These are phyloP conservation scores for Phyllosticta paracitricarpa DNA, from an alignment of 2,329 filamentous ascomycete species.

Conservation along the genomic window DNA sequence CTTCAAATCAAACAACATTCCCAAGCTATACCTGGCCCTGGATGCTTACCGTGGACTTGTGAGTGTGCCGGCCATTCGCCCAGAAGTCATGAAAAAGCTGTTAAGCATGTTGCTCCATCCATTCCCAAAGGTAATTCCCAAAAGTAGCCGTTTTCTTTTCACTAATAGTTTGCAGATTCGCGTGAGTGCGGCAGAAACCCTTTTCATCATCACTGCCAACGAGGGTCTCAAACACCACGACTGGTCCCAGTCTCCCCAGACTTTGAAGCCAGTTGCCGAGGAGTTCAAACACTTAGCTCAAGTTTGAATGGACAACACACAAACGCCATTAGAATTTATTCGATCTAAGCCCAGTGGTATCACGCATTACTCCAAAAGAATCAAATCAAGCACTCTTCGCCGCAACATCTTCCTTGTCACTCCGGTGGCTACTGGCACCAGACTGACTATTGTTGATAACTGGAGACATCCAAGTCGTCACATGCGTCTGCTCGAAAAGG, in stretches of 20 bases:
- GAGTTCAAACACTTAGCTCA: background rate
- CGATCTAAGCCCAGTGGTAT: background rate
- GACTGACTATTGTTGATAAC: slow-evolving; percentile 1
- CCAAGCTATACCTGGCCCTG: slow-evolving; percentile 70
- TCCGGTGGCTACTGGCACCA: slow-evolving; percentile 15
- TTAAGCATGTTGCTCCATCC: slow-evolving; percentile 66
- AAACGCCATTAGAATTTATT: background rate
- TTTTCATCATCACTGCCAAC: slow-evolving; percentile 29
- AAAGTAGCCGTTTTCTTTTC: background rate
- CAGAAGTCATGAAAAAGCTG: slow-evolving; percentile 57
- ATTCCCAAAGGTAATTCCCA: slow-evolving; percentile 45
- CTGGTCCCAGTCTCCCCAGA: slow-evolving; percentile 26
- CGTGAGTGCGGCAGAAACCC: slow-evolving; percentile 30
- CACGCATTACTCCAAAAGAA: background rate
- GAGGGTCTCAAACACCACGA: slow-evolving; percentile 26
- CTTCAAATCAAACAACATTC: slow-evolving; percentile 72
- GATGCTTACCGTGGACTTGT: slow-evolving; percentile 68
- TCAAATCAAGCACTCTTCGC: slow-evolving; percentile 6
- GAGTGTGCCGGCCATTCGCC: slow-evolving; percentile 37
- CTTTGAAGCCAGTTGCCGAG: slow-evolving; percentile 22
- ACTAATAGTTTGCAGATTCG: slow-evolving; percentile 17
- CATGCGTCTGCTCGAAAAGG: slow-evolving; percentile 20
- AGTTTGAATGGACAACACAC: background rate
- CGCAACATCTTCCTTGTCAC: slow-evolving; percentile 10
- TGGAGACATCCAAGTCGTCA: slow-evolving; percentile 1